Evolutionary conservation across 2,329 filamentous ascomycete genomes (phyloP).

Genomic region (Penicillium glabrum): DNA sequence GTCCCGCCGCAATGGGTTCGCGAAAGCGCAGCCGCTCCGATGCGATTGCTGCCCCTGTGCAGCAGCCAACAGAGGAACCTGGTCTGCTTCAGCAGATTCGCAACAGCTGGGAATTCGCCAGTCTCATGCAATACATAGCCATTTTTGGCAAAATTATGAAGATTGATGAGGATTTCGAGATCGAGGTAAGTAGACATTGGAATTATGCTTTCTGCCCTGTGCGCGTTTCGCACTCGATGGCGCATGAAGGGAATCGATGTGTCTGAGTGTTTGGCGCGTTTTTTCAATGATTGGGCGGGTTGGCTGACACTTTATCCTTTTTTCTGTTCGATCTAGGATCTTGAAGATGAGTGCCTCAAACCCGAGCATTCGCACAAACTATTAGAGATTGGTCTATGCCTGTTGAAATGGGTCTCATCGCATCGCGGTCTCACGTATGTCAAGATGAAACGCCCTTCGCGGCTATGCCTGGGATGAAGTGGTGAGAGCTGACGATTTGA

Average conservation of each 20-base stretch:
- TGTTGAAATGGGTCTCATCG: conserved; percentile 91
- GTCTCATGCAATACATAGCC: conserved; percentile 88
- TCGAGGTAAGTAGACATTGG: conserved; percentile 66
- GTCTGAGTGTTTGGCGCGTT: not conserved
- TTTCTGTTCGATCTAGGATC: conserved; percentile 59
- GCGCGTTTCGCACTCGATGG: conserved; percentile 6
- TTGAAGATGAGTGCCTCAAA: conserved; percentile 86
- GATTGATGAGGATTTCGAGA: conserved; percentile 82
- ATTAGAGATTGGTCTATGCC: conserved; percentile 75
- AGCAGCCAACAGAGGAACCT: conserved; percentile 36
- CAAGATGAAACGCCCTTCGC: not conserved
- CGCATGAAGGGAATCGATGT: conserved; percentile 5
- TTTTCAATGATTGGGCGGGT: not conserved
- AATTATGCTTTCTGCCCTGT: not conserved
- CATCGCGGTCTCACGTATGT: conserved; percentile 88
- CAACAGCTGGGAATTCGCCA: conserved; percentile 95
- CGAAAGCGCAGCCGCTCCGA: conserved; percentile 58
- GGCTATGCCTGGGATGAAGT: not conserved
- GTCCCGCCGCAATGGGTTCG: conserved; percentile 50
- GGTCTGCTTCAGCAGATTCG: conserved; percentile 66
- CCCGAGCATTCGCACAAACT: conserved; percentile 70
- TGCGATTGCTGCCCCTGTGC: conserved; percentile 51
- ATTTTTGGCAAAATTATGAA: conserved; percentile 88
- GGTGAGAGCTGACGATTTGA: conserved; percentile 3
- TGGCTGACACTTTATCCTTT: conserved; percentile 9